Conservation (phyloP, 257 asterid genomes). For the Fraxinus anomala region DNA sequence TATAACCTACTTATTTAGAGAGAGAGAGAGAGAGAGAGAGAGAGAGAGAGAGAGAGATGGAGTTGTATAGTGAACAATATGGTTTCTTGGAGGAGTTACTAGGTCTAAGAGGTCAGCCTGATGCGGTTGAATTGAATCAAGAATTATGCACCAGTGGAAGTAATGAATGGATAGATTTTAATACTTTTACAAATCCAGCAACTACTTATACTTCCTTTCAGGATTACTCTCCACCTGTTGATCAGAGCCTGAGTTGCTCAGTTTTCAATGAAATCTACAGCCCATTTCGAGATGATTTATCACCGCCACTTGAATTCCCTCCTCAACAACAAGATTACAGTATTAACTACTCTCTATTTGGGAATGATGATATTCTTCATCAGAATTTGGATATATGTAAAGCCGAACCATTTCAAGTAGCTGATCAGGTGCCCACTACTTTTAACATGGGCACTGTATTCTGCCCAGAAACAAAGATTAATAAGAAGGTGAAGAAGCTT, state of each 20-base stretch:
- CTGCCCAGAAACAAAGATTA: neutral
- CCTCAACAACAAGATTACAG: slow-evolving; percentile 31
- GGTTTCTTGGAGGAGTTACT: slow-evolving; percentile 54
- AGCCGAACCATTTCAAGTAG: neutral
- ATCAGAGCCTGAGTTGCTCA: slow-evolving; percentile 21
- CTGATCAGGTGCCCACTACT: neutral
- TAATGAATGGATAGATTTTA: slow-evolving; percentile 13
- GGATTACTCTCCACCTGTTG: slow-evolving; percentile 32
- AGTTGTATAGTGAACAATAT: slow-evolving; percentile 39
- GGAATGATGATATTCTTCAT: neutral
- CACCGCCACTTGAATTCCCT: slow-evolving; percentile 42
- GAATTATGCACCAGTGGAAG: slow-evolving; percentile 28
- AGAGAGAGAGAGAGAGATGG: slow-evolving; percentile 39
- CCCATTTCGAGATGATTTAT: slow-evolving; percentile 43
- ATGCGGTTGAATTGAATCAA: slow-evolving; percentile 27
- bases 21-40: slow-evolving; percentile 19
- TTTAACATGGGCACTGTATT: neutral
- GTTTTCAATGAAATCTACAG: slow-evolving; percentile 27
- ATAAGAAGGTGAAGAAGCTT: neutral
- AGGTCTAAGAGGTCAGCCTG: slow-evolving; percentile 37
- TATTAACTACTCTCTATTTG: slow-evolving; percentile 15
- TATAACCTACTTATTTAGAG: neutral
- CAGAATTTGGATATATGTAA: neutral
- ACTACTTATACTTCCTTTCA: slow-evolving; percentile 19
- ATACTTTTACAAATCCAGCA: slow-evolving; percentile 4